Conservation (phyloP, 805 yeast species). For the Lipomyces sp. region DNA sequence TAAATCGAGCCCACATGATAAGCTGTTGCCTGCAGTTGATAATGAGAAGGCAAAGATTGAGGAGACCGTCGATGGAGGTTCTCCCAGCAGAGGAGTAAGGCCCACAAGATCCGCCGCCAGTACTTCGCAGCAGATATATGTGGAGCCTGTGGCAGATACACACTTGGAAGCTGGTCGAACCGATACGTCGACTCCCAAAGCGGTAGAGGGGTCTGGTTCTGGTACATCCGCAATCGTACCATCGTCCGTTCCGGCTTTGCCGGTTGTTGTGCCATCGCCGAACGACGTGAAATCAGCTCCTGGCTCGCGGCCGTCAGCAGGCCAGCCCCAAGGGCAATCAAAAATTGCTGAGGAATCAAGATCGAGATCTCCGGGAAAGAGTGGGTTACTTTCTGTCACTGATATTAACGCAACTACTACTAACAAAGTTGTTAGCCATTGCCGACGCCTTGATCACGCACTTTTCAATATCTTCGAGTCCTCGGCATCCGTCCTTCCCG, state of each 20-base stretch:
- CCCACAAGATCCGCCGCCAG: background rate
- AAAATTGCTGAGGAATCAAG: constrained; percentile 33
- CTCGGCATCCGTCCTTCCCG: constrained; percentile 18
- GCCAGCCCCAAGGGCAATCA: constrained; percentile 6
- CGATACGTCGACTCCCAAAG: background rate
- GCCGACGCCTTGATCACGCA: constrained; percentile 34
- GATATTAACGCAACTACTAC: background rate
- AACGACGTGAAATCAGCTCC: constrained; percentile 4
- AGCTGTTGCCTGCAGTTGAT: constrained; percentile 3
- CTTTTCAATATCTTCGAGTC: constrained; percentile 26
- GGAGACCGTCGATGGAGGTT: background rate
- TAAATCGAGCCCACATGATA: background rate
- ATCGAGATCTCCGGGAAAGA: constrained; percentile 28
- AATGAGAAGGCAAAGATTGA: constrained; percentile 4
- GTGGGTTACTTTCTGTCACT: constrained; percentile 9
- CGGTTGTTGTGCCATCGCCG: constrained; percentile 25
- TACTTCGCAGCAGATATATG: background rate
- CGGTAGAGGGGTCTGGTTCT: background rate
- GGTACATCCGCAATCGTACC: constrained; percentile 12
- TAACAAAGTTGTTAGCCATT: constrained; percentile 16
- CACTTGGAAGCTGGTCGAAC: background rate
- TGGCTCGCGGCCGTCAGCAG: background rate
- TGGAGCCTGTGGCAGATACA: background rate
- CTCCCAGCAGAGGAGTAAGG: constrained; percentile 9
- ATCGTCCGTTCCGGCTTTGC: constrained; percentile 29